Conservation (phyloP, 2,329 filamentous ascomycete species). For the Exophiala phaeomuriformis region DNA sequence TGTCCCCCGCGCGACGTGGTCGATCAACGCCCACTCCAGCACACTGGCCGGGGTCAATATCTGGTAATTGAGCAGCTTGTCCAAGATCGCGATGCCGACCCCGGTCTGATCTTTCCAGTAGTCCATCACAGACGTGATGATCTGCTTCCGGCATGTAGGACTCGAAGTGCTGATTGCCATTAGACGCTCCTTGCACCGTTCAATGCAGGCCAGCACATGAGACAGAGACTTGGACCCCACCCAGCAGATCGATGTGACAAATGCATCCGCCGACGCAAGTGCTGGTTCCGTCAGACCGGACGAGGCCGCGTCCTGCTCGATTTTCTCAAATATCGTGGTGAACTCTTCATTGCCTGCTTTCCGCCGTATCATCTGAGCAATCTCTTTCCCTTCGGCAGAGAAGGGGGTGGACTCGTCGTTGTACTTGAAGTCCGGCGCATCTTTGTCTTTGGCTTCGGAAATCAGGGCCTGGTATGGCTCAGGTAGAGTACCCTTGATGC, state of each 20-base stretch:
- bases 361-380: slow-evolving; percentile 69
- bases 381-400: slow-evolving; percentile 71
- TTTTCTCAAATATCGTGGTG: slow-evolving; percentile 69
- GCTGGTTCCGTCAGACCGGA: slow-evolving; percentile 64
- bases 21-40: slow-evolving; percentile 78
- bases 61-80: slow-evolving; percentile 95
- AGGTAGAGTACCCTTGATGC: slow-evolving; percentile 88
- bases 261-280: slow-evolving; percentile 83
- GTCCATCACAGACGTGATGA: slow-evolving; percentile 79
- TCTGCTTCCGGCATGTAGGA: slow-evolving; percentile 71
- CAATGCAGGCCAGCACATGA: slow-evolving; percentile 90
- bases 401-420: slow-evolving; percentile 69
- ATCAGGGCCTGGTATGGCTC: slow-evolving; percentile 75
- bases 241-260: slow-evolving; percentile 86
- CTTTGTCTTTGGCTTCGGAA: slow-evolving; percentile 80
- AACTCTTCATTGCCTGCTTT: slow-evolving; percentile 83
- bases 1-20: slow-evolving; percentile 56
- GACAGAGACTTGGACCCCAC: slow-evolving; percentile 93
- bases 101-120: slow-evolving; percentile 94
- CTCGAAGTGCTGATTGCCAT: slow-evolving; percentile 69
- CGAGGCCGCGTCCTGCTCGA: slow-evolving; percentile 70
- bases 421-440: slow-evolving; percentile 94
- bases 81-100: slow-evolving; percentile 82
- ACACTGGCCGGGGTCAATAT: slow-evolving; percentile 82
- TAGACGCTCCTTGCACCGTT: slow-evolving; percentile 84